A percentile compares a stretch with the other conserved stretches of the same genome.
Conservation (phyloP, 805 yeast species). For the Ogataea allantospora region DNA sequence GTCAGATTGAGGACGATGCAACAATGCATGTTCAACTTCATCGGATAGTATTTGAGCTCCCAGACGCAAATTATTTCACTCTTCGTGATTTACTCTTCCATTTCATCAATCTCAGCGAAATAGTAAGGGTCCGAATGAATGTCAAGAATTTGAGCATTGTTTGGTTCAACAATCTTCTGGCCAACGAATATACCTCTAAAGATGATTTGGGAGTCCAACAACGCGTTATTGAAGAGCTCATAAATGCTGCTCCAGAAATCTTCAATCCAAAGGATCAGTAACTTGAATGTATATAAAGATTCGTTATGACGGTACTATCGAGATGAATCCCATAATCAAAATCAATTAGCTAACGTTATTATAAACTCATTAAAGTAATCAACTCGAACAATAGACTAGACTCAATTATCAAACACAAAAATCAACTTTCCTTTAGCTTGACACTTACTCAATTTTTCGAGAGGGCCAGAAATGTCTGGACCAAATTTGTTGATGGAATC, state of each 20-base stretch:
- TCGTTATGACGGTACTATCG: no score
- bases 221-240: slow-evolving; percentile 82
- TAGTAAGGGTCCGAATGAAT: slow-evolving; percentile 77
- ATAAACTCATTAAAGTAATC: no score
- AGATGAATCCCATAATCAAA: no score
- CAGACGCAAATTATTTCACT: slow-evolving; percentile 94
- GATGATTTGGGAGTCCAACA: slow-evolving; percentile 39
- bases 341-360: no score
- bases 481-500: slow-evolving; percentile 17
- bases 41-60: slow-evolving; percentile 81
- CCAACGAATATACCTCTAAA: slow-evolving; percentile 59
- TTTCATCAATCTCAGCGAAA: slow-evolving; percentile 37
- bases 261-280: slow-evolving; percentile 36
- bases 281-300: no score
- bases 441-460: slow-evolving; percentile 41
- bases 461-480: slow-evolving; percentile 44
- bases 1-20: slow-evolving; percentile 59
- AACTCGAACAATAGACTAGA: no score
- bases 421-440: slow-evolving; percentile 61
- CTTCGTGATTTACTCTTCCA: slow-evolving; percentile 83
- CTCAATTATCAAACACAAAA: slow-evolving; percentile 26
- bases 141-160: slow-evolving; percentile 78
- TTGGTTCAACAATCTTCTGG: slow-evolving; percentile 91
- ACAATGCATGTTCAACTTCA: slow-evolving; percentile 73
- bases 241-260: slow-evolving; percentile 80